Evolutionary conservation across 139 green algal species (phyloP).

Genomic region (Dunaliella primolecta): DNA sequence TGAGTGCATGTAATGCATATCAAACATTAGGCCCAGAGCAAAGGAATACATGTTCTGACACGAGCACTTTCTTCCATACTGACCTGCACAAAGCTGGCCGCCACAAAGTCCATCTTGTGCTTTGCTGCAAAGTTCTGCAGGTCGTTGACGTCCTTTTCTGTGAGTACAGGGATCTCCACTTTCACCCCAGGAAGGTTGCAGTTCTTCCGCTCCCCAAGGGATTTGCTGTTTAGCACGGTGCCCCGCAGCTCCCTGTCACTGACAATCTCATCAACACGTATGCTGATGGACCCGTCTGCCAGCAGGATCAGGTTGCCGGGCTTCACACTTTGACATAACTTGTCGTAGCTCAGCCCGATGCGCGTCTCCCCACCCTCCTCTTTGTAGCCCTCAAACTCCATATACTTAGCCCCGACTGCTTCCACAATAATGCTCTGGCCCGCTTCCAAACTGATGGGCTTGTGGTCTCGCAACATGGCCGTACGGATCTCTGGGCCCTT

Average conservation of each 20-base stretch:
- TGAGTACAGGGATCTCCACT: slow-evolving; percentile 66
- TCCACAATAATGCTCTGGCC: slow-evolving; percentile 52
- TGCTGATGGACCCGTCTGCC: slow-evolving; percentile 48
- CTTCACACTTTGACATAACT: slow-evolving; percentile 52
- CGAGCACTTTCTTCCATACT: no score
- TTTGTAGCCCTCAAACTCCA: slow-evolving; percentile 50
- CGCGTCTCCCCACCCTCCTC: slow-evolving; percentile 40
- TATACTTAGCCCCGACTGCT: slow-evolving; percentile 61
- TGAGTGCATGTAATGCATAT: no score
- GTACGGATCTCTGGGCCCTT: slow-evolving; percentile 67
- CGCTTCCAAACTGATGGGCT: slow-evolving; percentile 44
- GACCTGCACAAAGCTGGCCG: slow-evolving; percentile 41
- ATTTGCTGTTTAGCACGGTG: slow-evolving; percentile 47
- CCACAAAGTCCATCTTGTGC: slow-evolving; percentile 69
- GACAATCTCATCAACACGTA: slow-evolving; percentile 49
- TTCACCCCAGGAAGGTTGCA: slow-evolving; percentile 73
- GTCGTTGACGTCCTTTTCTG: slow-evolving; percentile 64
- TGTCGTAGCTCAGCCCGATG: slow-evolving; percentile 54
- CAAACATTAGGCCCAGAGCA: no score
- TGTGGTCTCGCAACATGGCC: slow-evolving; percentile 54
- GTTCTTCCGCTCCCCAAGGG: slow-evolving; percentile 52
- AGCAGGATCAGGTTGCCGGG: slow-evolving; percentile 57
- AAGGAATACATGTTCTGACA: no score
- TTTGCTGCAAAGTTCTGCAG: slow-evolving; percentile 58
- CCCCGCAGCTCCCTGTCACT: slow-evolving; percentile 25